phyloP scores from a whole-genome alignment of 2,329 filamentous ascomycete genomes.

The Colletotrichum ledebouriae region DNA sequence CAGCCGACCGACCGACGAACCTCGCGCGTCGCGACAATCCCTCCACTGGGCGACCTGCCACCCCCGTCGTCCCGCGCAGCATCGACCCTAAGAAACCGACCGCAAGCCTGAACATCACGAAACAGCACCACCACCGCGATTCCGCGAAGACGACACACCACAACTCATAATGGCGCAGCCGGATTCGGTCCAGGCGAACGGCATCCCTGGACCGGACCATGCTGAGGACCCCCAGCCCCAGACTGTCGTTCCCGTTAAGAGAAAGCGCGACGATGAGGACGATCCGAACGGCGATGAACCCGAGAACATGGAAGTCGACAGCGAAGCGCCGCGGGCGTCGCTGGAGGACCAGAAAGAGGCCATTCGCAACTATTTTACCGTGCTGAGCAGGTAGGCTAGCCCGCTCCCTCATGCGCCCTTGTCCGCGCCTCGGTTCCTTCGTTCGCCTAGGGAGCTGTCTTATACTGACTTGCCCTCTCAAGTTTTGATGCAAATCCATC shows the following conservation, averaged over 20 bases:
- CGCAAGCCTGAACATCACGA: slow-evolving; percentile 30
- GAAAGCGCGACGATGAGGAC: slow-evolving; percentile 69
- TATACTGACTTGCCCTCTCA: slow-evolving; percentile 49
- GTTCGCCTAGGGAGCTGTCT: background rate
- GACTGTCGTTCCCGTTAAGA: slow-evolving; percentile 61
- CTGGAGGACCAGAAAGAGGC: slow-evolving; percentile 51
- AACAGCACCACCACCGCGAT: slow-evolving; percentile 6
- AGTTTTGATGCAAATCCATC: slow-evolving; percentile 69
- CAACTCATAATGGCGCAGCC: slow-evolving; percentile 58
- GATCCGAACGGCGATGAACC: slow-evolving; percentile 48
- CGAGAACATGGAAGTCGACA: slow-evolving; percentile 46
- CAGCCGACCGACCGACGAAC: slow-evolving; percentile 45
- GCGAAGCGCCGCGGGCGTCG: slow-evolving; percentile 41
- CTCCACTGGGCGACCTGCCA: slow-evolving; percentile 40
- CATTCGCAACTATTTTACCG: slow-evolving; percentile 55
- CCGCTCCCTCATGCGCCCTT: slow-evolving; percentile 26
- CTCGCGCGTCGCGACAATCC: slow-evolving; percentile 45
- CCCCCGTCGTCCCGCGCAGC: slow-evolving; percentile 42
- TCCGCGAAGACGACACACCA: slow-evolving; percentile 20
- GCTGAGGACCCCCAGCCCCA: slow-evolving; percentile 50
- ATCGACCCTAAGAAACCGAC: slow-evolving; percentile 23
- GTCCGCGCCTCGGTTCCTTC: slow-evolving; percentile 5
- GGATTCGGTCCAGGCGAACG: slow-evolving; percentile 56
- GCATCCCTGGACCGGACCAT: slow-evolving; percentile 54
- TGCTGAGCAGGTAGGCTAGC: slow-evolving; percentile 54